phyloP scores from a whole-genome alignment of 2,329 filamentous ascomycete genomes.

The Penicillium sp. region DNA sequence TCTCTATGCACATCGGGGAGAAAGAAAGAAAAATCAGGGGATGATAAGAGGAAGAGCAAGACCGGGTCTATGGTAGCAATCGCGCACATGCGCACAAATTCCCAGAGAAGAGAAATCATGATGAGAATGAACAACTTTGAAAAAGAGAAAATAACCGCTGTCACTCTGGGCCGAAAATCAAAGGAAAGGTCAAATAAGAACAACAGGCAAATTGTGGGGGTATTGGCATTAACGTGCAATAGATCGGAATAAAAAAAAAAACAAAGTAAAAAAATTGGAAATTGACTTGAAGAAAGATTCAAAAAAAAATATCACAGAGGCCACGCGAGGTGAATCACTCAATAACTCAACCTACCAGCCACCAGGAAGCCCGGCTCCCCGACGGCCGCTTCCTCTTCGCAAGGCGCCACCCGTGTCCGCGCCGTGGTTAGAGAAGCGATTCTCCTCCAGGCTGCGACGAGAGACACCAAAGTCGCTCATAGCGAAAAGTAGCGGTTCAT shows the following conservation, averaged over 20 bases:
- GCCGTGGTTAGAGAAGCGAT: slow-evolving; percentile 28
- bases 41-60: background rate
- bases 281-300: background rate
- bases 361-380: slow-evolving; percentile 28
- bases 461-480: slow-evolving; percentile 43
- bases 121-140: no score
- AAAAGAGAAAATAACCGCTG: no score
- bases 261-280: slow-evolving; percentile 3
- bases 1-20: slow-evolving; percentile 15
- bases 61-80: no score
- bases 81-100: no score
- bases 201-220: background rate
- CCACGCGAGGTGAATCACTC: background rate
- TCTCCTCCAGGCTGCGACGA: slow-evolving; percentile 40
- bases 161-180: background rate
- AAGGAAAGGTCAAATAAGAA: background rate
- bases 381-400: slow-evolving; percentile 32
- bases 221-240: background rate
- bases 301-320: background rate
- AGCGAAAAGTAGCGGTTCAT: slow-evolving; percentile 42
- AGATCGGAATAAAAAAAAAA: no score
- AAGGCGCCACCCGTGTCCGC: slow-evolving; percentile 26
- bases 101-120: no score
- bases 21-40: slow-evolving; percentile 3
- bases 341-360: background rate